Evolutionary conservation across 352 stramenopile genomes (phyloP).

Genomic region (Globisporangium spiculum): DNA sequence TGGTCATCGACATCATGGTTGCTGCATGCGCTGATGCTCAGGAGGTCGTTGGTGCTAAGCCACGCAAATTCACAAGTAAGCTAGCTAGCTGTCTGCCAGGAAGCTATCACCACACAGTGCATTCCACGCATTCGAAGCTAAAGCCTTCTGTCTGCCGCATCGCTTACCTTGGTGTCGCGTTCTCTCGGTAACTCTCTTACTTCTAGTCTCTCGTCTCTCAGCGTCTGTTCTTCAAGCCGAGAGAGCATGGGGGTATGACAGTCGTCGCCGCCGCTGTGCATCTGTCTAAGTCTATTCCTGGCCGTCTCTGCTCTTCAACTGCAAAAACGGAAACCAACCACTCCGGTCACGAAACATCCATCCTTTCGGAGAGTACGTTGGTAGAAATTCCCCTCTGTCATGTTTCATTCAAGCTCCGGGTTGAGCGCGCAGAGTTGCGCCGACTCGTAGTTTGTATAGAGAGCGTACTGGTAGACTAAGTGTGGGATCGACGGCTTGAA

Average conservation of each 20-base stretch:
- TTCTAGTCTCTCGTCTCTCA: not conserved
- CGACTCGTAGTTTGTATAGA: constrained; percentile 91
- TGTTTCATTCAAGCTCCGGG: constrained; percentile 57
- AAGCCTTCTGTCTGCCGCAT: not conserved
- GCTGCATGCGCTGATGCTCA: not conserved
- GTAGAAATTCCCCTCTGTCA: not conserved
- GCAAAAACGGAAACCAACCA: constrained; percentile 2
- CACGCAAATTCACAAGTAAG: not conserved
- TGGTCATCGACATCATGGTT: constrained; percentile 10
- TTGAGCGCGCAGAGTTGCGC: constrained; percentile 55
- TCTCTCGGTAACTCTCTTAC: not conserved
- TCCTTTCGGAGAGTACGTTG: not conserved
- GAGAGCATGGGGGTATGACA: not conserved
- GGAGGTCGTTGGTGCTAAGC: not conserved
- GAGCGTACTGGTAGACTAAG: constrained; percentile 94
- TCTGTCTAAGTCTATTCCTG: not conserved
- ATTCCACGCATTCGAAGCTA: not conserved
- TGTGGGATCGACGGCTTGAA: constrained; percentile 93
- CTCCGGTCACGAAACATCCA: not conserved
- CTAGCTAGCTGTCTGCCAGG: not conserved
- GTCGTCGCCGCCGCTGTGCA: not conserved
- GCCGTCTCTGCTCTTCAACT: not conserved
- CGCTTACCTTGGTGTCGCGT: not conserved
- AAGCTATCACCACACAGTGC: not conserved
- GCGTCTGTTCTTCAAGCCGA: not conserved